Evolutionary conservation across 23 red algal genomes (phyloP).

Genomic region (Agarophyton chilense): DNA sequence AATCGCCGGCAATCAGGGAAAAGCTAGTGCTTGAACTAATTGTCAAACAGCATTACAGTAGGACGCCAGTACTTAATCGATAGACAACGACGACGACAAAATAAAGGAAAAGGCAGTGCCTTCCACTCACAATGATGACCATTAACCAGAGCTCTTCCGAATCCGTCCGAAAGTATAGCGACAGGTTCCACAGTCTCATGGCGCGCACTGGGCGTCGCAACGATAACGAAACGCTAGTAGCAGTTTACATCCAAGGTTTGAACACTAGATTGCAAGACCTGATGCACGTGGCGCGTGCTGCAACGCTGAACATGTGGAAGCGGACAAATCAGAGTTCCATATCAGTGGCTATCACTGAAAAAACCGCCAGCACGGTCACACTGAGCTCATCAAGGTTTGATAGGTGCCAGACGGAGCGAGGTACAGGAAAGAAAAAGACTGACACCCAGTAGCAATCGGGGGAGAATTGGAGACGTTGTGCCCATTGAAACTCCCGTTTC

Average conservation of each 20-base stretch:
- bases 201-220: background rate
- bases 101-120: no score
- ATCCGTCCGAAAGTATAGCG: slow-evolving; percentile 16
- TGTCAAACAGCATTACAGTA: no score
- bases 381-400: background rate
- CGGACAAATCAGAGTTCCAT: background rate
- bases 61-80: no score
- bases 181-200: slow-evolving; percentile 33
- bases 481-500: background rate
- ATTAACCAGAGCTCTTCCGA: background rate
- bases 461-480: background rate
- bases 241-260: slow-evolving; percentile 13
- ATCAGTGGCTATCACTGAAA: background rate
- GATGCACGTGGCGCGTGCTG: slow-evolving; percentile 12
- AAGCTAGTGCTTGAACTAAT: slow-evolving; percentile 7
- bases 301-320: slow-evolving; percentile 31
- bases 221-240: slow-evolving; percentile 19
- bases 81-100: no score
- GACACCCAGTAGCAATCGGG: no score
- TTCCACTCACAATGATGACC: no score
- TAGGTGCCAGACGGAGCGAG: background rate
- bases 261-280: background rate
- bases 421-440: background rate
- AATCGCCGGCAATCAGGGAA: slow-evolving; percentile 18
- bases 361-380: slow-evolving; percentile 3